A percentile compares a stretch with the other conserved stretches of the same genome.
Evolutionary conservation across 192 early-diverging fungal genomes (phyloP).

Genomic region (Chytriomyces confervae): DNA sequence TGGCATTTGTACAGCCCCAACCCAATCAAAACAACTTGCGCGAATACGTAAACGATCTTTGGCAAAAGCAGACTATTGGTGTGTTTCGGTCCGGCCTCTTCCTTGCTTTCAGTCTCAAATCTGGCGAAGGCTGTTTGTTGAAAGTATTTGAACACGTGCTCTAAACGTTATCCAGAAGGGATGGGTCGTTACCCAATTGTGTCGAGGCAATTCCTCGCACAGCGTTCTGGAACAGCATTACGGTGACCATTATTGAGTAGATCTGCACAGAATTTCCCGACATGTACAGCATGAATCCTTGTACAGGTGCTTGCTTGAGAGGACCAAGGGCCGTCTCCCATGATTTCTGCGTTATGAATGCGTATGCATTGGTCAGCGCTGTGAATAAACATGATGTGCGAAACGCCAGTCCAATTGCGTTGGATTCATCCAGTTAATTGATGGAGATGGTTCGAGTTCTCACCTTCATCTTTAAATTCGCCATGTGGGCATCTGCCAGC

Average conservation of each 20-base stretch:
- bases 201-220: conserved; percentile 76
- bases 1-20: conserved; percentile 92
- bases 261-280: conserved; percentile 95
- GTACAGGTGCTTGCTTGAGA: conserved; percentile 94
- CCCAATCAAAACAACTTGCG: conserved; percentile 79
- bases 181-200: conserved; percentile 30
- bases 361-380: neutral
- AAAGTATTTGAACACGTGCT: neutral
- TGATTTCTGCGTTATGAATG: conserved; percentile 73
- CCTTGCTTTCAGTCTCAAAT: conserved; percentile 3
- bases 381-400: too few species aligned
- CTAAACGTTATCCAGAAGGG: neutral
- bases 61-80: conserved; percentile 70
- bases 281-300: conserved; percentile 99
- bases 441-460: neutral
- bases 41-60: conserved; percentile 81
- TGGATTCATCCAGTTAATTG: neutral
- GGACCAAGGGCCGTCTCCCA: conserved; percentile 93
- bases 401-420: too few species aligned
- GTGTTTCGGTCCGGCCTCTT: neutral
- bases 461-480: conserved; percentile 54
- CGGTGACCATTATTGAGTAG: conserved; percentile 93
- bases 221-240: conserved; percentile 92
- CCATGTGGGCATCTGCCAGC: conserved; percentile 39
- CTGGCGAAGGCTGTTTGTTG: conserved; percentile 14